Conservation (phyloP, 257 asterid species). For the Galeopsis tetrahit region DNA sequence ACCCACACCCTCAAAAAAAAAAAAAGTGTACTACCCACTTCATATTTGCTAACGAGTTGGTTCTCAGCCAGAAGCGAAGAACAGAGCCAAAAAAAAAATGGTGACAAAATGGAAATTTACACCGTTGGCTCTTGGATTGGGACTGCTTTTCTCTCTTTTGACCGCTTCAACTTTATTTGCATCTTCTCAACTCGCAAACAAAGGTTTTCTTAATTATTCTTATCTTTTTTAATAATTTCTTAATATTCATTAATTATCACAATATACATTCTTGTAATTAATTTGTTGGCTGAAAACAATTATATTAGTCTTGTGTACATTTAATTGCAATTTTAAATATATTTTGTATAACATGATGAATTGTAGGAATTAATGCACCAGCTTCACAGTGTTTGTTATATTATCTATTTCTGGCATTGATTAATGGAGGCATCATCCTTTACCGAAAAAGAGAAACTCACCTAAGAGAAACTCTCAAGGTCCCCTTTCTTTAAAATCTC, state of each 20-base stretch:
- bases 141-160: conserved; percentile 82
- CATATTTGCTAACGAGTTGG: too few relatives aligned
- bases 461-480: too few relatives aligned
- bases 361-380: conserved; percentile 83
- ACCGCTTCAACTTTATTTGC: conserved; percentile 83
- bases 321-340: not conserved
- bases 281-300: too few relatives aligned
- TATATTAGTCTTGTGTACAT: too few relatives aligned
- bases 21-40: too few relatives aligned
- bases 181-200: conserved; percentile 80
- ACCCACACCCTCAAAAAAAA: too few relatives aligned
- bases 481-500: too few relatives aligned
- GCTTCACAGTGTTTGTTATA: conserved; percentile 87
- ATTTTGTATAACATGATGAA: too few relatives aligned
- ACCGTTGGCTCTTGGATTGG: conserved; percentile 65
- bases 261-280: too few relatives aligned
- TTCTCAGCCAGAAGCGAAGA: too few relatives aligned
- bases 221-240: not conserved
- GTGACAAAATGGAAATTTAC: conserved; percentile 48
- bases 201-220: conserved; percentile 46
- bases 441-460: conserved; percentile 59
- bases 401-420: conserved; percentile 70
- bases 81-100: conserved; percentile 35
- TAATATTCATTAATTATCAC: not conserved
- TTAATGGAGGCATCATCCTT: conserved; percentile 70